phyloP scores from a whole-genome alignment of 192 early-diverging fungal species.

The Kappamyces sp. region DNA sequence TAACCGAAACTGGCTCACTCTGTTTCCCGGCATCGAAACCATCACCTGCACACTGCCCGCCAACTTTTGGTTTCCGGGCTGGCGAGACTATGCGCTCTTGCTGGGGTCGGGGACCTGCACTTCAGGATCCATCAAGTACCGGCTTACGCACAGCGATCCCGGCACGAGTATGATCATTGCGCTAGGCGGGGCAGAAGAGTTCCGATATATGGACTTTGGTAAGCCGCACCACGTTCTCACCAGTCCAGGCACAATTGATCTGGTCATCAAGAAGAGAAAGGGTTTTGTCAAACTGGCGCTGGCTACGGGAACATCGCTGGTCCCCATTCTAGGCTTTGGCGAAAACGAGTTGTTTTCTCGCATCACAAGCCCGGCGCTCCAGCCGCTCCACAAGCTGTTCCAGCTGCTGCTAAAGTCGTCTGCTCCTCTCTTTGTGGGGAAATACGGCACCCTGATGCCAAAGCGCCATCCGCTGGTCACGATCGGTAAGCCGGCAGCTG shows the following conservation, averaged over 20 bases:
- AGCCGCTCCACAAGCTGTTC: constrained; percentile 1
- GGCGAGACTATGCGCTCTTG: constrained; percentile 9
- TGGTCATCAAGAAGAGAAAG: constrained; percentile 9
- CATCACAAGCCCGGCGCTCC: constrained; percentile 1
- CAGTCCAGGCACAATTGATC: constrained; percentile 4
- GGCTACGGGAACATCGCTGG: background rate
- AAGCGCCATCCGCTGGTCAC: constrained; percentile 3
- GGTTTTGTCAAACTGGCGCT: constrained; percentile 11
- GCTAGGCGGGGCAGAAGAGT: constrained; percentile 14
- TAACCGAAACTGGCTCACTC: background rate
- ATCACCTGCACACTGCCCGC: constrained; percentile 12
- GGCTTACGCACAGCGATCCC: background rate
- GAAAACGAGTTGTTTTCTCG: constrained; percentile 14
- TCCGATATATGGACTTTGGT: too few species aligned
- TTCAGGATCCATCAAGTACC: background rate
- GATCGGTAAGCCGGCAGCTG: background rate
- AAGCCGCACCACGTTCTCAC: too few species aligned
- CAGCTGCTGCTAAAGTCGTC: background rate
- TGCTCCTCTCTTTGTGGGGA: constrained; percentile 2
- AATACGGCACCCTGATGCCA: background rate
- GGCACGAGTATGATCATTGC: constrained; percentile 14
- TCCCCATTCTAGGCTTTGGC: constrained; percentile 13
- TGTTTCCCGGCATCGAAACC: constrained; percentile 13
- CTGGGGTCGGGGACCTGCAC: constrained; percentile 11
- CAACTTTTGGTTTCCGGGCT: constrained; percentile 11